Conservation (phyloP, 371 early-diverging fungal species). For the Zopfochytrium polystomum region DNA sequence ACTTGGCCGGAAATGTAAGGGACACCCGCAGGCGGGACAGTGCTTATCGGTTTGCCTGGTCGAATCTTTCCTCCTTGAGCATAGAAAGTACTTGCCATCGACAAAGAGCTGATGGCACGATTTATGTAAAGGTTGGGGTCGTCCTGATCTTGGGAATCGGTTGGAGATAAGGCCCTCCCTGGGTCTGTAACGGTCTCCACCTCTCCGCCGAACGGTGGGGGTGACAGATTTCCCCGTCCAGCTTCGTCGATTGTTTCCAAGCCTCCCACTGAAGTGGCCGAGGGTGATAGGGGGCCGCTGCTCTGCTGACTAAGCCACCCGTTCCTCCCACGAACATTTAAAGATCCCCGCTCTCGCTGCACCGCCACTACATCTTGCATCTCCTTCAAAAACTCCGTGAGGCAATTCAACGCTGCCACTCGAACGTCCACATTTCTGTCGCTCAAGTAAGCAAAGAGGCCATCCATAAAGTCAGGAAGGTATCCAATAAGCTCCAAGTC, state of each 20-base stretch:
- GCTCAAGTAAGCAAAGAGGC: constrained; percentile 75
- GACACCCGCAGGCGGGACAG: too few relatives aligned
- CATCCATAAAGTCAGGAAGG: constrained; percentile 85
- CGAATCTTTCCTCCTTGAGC: constrained; percentile 2
- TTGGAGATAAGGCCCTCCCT: too few relatives aligned
- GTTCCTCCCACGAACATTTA: constrained; percentile 30
- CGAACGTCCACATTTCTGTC: constrained; percentile 85
- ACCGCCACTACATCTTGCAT: constrained; percentile 72
- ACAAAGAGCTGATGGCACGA: constrained; percentile 20
- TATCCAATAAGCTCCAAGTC: constrained; percentile 83
- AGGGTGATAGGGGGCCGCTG: not conserved
- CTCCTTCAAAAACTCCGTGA: constrained; percentile 75
- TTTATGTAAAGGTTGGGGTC: too few relatives aligned
- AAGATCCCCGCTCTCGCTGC: constrained; percentile 48
- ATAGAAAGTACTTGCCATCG: constrained; percentile 10
- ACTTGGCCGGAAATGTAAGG: too few relatives aligned
- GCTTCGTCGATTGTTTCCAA: too few relatives aligned
- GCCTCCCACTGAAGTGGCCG: too few relatives aligned
- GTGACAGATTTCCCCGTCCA: too few relatives aligned
- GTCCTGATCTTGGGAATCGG: too few relatives aligned
- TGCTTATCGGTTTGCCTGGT: too few relatives aligned
- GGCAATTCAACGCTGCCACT: constrained; percentile 60
- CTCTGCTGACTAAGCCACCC: constrained; percentile 9
- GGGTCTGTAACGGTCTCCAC: too few relatives aligned
- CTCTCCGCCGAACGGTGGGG: too few relatives aligned